Base-by-base conservation (phyloP, 495 filamentous ascomycete genomes). In the Immersiella caudata region DNA sequence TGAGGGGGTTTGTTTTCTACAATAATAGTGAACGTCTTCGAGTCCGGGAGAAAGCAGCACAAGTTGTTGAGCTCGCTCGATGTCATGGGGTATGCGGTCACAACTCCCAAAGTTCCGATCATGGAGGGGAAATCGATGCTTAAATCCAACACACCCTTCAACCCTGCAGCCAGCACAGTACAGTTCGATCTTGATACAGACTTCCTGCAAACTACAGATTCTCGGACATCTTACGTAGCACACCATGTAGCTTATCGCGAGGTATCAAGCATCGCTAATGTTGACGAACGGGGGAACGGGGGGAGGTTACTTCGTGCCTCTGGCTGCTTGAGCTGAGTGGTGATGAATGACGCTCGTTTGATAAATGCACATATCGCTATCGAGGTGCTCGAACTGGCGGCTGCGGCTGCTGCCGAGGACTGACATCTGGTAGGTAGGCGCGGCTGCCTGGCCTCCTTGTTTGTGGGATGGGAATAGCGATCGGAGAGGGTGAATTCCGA, bases 71-170 rank as follows among this genome's bases (percentile, higher is more conserved):
- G 11, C 14, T 12, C 16, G 40, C 9, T 12, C 9, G 11, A 46
- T 46, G 40, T 12, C 16, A 46, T 6, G 2, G 40, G 16, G 40
- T 18, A 14, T 46, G 11, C 9, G 40, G 40, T 26, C 24, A 55
- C 20, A 26, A 21, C n/a, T 33, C 25, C 33, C 6, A 14, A 36
- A 11, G 14, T 26, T 26, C 52, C 24, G 52, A 12, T 24, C 7
- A 55, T 55, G 52, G 16, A 11, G n/a, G 36, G 60, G 18, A 21
- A 55, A 55, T 22, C 61, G 24, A 64, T 64, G 61, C 54, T 29
- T 59, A 58, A 65, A 57, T 18, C 11, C 21, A 6, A 55, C 52
- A 22, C 52, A 22, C 52, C 5, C 52, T 11, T 26, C 11, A 5
- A 46, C 6, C 40, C 2, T 18, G 11, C 9, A 18, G 40, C 40